Evolutionary conservation across 129 eudicot species (phyloP).

Genomic region (Silybum marianum): DNA sequence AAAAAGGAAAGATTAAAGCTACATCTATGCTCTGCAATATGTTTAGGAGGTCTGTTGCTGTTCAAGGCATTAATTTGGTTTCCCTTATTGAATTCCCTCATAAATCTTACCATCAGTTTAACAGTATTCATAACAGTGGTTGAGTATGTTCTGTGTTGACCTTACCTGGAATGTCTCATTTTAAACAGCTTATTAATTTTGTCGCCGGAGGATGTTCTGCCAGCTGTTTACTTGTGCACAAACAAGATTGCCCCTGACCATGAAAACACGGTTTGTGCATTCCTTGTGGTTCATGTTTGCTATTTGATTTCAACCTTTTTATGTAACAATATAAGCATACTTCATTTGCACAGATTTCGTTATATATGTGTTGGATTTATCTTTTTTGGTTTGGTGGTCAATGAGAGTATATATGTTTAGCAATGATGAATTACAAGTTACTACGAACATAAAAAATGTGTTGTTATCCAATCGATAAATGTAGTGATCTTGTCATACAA

Average conservation of each 20-base stretch:
- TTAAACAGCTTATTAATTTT: constrained; percentile 76
- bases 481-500: neutral
- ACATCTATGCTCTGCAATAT: constrained; percentile 92
- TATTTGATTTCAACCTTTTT: neutral
- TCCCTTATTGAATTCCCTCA: neutral
- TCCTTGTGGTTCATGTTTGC: constrained; percentile 5
- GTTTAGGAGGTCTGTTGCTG: constrained; percentile 87
- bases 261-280: constrained; percentile 76
- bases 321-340: neutral
- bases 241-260: constrained; percentile 97
- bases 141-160: neutral
- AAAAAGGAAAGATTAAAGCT: constrained; percentile 91
- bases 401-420: neutral
- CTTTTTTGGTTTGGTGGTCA: constrained; percentile 6
- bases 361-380: constrained; percentile 16
- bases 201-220: constrained; percentile 91
- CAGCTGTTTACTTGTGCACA: constrained; percentile 93
- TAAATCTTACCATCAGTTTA: constrained; percentile 6
- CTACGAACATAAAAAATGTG: neutral
- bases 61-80: constrained; percentile 3
- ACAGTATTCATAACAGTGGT: neutral
- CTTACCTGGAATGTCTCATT: constrained; percentile 15
- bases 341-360: neutral
- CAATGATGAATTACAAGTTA: neutral
- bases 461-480: neutral